Percentiles rank a stretch among this genome's conserved stretches.
Evolutionary conservation across 2,329 filamentous ascomycete genomes (phyloP).

Genomic region (Sarocladium strictum): DNA sequence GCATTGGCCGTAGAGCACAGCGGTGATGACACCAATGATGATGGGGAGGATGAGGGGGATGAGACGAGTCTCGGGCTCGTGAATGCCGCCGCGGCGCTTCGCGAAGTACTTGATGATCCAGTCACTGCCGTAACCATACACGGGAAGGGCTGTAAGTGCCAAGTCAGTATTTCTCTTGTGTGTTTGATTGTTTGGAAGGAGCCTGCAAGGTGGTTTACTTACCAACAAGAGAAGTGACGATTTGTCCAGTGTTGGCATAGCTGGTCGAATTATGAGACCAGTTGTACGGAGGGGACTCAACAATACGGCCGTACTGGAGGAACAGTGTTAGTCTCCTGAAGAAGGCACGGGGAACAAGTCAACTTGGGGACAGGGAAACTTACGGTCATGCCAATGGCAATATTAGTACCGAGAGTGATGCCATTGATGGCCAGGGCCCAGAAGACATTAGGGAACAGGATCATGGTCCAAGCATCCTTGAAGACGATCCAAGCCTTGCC

Average conservation of each 20-base stretch:
- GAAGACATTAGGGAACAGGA: background rate
- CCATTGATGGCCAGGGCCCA: background rate
- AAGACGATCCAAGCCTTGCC: background rate
- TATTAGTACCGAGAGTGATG: background rate
- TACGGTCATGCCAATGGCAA: background rate
- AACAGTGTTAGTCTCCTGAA: background rate
- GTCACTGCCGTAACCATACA: slow-evolving; percentile 18
- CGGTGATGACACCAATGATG: slow-evolving; percentile 2
- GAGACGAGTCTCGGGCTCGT: background rate
- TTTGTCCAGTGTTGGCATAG: background rate
- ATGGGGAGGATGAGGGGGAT: background rate
- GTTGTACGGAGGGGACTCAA: background rate
- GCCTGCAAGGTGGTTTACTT: too few relatives aligned
- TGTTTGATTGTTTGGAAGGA: too few relatives aligned
- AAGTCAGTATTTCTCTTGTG: background rate
- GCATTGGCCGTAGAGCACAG: slow-evolving; percentile 10
- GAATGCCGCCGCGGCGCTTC: background rate
- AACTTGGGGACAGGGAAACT: background rate
- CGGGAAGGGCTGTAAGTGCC: slow-evolving; percentile 9
- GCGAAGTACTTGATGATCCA: slow-evolving; percentile 10
- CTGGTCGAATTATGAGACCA: background rate
- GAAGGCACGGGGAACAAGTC: background rate
- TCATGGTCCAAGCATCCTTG: background rate
- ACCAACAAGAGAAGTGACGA: background rate
- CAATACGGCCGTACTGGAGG: background rate